These are phyloP conservation scores for Lentinula raphanica DNA, from an alignment of 768 basidiomycete species.

Conservation along the genomic window DNA sequence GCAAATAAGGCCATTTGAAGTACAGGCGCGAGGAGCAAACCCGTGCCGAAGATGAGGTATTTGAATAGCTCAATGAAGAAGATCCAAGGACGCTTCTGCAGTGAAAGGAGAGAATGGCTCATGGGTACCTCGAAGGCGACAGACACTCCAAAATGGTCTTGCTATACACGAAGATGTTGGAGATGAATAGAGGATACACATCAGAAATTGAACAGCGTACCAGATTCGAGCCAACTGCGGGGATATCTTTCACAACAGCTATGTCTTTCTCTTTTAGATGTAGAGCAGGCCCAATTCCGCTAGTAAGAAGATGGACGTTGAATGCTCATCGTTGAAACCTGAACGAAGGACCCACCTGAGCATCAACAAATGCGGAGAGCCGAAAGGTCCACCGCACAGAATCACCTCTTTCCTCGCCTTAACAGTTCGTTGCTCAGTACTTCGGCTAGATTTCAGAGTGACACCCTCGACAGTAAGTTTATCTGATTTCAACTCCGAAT, in stretches of 20 bases:
- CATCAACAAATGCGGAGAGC: constrained; percentile 5
- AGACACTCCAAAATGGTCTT: constrained; percentile 8
- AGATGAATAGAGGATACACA: not conserved
- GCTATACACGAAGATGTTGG: not conserved
- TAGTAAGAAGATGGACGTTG: not conserved
- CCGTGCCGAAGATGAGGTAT: constrained; percentile 6
- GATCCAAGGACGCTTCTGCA: constrained; percentile 3
- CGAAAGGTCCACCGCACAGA: not conserved
- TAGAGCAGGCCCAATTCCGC: constrained; percentile 4
- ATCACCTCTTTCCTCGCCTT: not conserved
- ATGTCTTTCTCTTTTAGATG: constrained; percentile 4
- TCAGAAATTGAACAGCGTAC: not conserved
- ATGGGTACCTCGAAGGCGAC: constrained; percentile 3
- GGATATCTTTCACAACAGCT: not conserved
- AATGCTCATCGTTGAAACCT: not conserved
- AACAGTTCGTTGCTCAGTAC: not conserved
- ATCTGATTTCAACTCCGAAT: not conserved
- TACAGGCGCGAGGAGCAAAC: constrained; percentile 6
- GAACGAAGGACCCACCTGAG: not conserved
- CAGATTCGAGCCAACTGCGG: constrained; percentile 2
- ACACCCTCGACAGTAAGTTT: not conserved
- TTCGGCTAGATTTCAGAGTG: not conserved
- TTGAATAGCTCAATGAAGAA: constrained; percentile 2
- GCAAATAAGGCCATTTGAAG: constrained; percentile 5
- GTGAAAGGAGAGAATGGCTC: not conserved